phyloP scores from a whole-genome alignment of 2,329 filamentous ascomycete genomes.

The Talaromyces sp. region DNA sequence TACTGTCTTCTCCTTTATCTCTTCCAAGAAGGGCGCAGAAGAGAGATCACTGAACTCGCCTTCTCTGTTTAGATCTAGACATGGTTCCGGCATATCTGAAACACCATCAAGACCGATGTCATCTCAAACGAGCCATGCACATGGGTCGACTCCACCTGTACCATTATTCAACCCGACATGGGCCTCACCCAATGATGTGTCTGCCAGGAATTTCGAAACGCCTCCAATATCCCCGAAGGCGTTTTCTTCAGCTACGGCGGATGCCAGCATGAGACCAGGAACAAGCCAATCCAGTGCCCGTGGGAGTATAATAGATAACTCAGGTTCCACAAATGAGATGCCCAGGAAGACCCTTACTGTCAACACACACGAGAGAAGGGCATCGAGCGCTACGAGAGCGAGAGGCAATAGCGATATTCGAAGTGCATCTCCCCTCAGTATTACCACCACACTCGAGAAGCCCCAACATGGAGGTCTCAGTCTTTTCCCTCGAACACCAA shows the following conservation, averaged over 20 bases:
- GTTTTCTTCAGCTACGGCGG: not conserved
- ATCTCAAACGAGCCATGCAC: not conserved
- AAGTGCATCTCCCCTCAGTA: not conserved
- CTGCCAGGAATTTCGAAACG: not conserved
- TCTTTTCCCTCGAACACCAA: conserved; percentile 14
- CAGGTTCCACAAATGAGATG: not conserved
- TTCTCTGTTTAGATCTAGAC: conserved; percentile 4
- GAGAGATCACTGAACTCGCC: not conserved
- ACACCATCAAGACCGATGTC: not conserved
- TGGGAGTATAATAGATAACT: not conserved
- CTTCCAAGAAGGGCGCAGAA: conserved; percentile 11
- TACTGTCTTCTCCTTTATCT: conserved; percentile 15
- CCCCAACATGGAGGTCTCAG: conserved; percentile 4
- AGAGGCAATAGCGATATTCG: not conserved
- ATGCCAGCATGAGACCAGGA: not conserved
- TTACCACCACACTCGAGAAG: not conserved
- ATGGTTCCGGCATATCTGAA: not conserved
- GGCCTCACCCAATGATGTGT: not conserved
- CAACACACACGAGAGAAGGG: not conserved
- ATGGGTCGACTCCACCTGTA: not conserved
- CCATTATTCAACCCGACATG: conserved; percentile 8
- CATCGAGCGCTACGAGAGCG: not conserved
- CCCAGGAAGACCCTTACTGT: not conserved
- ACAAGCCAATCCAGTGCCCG: not conserved
- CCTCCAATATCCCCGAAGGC: conserved; percentile 10